phyloP scores from a whole-genome alignment of 257 asterid species.

The Rauvolfia tetraphylla region DNA sequence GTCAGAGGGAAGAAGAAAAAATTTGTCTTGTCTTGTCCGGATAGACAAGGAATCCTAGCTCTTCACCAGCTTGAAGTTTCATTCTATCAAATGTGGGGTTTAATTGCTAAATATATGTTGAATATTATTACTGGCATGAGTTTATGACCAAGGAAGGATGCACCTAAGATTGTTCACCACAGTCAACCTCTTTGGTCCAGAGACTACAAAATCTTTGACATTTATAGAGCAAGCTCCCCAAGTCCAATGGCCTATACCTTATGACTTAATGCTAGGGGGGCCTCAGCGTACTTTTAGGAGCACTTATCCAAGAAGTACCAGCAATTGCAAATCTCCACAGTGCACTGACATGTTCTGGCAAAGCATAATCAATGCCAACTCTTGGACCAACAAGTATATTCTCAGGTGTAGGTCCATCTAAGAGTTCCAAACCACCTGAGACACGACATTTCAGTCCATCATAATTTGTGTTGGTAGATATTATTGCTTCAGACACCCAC shows the following conservation, averaged over 20 bases:
- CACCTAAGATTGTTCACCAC: too few relatives aligned
- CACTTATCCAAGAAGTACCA: conserved; percentile 82
- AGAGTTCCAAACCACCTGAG: conserved; percentile 83
- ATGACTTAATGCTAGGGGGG: conserved; percentile 29
- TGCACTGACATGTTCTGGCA: conserved; percentile 68
- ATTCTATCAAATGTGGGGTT: too few relatives aligned
- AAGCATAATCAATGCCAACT: conserved; percentile 86
- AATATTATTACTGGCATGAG: too few relatives aligned
- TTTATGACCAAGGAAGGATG: too few relatives aligned
- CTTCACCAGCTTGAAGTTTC: too few relatives aligned
- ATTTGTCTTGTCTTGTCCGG: too few relatives aligned
- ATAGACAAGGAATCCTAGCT: too few relatives aligned
- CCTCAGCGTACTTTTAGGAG: conserved; percentile 73
- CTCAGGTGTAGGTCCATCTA: conserved; percentile 81
- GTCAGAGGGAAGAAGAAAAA: too few relatives aligned
- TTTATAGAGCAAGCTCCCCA: background rate
- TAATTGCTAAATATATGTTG: too few relatives aligned
- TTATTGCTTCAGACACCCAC: background rate
- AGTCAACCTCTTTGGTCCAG: background rate
- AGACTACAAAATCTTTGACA: background rate
- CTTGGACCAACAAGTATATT: conserved; percentile 75
- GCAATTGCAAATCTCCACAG: conserved; percentile 89
- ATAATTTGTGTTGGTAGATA: background rate
- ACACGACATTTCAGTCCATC: background rate
- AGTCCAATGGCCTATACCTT: background rate